Percentiles rank a stretch among this genome's conserved stretches.
Conservation (phyloP, 2,329 filamentous ascomycete species). For the Ceratocystis destructans region DNA sequence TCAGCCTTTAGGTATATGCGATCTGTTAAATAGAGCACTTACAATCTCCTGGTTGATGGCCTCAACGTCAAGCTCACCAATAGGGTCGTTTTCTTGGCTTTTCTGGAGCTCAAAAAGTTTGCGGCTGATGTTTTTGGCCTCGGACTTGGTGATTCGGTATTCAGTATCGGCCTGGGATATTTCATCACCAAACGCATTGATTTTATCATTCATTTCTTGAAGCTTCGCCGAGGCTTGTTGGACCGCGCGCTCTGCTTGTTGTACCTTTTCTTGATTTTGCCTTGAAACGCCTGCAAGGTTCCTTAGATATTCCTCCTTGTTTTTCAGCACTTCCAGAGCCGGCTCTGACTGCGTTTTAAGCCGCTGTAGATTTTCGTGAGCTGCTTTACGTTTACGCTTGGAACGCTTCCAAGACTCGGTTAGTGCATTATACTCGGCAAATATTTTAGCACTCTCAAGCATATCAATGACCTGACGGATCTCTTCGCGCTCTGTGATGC, state of each 20-base stretch:
- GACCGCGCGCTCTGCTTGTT: constrained; percentile 5
- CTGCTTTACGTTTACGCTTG: constrained; percentile 34
- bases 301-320: constrained; percentile 14
- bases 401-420: constrained; percentile 24
- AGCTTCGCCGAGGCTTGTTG: not conserved
- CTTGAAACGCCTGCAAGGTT: not conserved
- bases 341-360: constrained; percentile 16
- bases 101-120: constrained; percentile 31
- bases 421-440: constrained; percentile 48
- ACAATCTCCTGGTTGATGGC: constrained; percentile 63
- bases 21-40: constrained; percentile 26
- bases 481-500: constrained; percentile 59
- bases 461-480: constrained; percentile 32
- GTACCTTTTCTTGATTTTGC: not conserved
- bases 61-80: constrained; percentile 52
- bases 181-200: constrained; percentile 18
- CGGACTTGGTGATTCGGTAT: constrained; percentile 13
- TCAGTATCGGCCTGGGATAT: constrained; percentile 25
- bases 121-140: constrained; percentile 14
- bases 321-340: constrained; percentile 14
- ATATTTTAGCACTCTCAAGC: constrained; percentile 48
- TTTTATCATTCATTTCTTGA: constrained; percentile 12
- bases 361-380: constrained; percentile 24
- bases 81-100: constrained; percentile 46
- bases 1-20: constrained; percentile 22